These are phyloP conservation scores for Microdochium paspali DNA, from an alignment of 2,329 filamentous ascomycete genomes.

Conservation along the genomic window DNA sequence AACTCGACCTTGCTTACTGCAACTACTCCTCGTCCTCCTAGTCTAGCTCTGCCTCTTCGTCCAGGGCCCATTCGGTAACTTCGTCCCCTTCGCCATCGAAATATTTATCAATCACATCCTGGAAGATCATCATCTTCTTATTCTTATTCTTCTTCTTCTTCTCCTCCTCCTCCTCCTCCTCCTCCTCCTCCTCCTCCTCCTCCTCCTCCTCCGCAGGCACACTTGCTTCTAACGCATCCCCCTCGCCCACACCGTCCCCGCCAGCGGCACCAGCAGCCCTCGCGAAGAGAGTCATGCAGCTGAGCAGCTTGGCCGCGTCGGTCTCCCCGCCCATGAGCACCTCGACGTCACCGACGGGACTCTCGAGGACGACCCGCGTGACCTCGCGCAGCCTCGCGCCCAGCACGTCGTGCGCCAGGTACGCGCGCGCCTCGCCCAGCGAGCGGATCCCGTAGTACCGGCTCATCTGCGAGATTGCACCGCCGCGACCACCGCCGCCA, in stretches of 20 bases:
- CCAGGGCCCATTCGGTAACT: too few relatives aligned
- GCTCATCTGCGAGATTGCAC: background rate
- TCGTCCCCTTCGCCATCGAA: too few relatives aligned
- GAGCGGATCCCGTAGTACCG: background rate
- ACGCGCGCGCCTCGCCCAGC: background rate
- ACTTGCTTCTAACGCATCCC: conserved; percentile 2
- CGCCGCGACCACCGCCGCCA: background rate
- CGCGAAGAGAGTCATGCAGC: conserved; percentile 1
- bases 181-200: conserved; percentile 10
- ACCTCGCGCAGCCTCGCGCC: conserved; percentile 1
- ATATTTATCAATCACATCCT: too few relatives aligned
- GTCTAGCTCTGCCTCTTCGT: too few relatives aligned
- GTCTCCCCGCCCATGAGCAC: background rate
- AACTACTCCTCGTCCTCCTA: too few relatives aligned
- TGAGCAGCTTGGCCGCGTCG: conserved; percentile 1
- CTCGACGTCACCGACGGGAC: background rate
- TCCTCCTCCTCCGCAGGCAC: conserved; percentile 6
- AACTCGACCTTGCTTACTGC: background rate
- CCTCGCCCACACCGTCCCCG: conserved; percentile 1
- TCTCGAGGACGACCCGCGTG: background rate
- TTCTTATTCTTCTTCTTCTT: background rate
- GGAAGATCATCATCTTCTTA: background rate
- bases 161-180: conserved; percentile 4
- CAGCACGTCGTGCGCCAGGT: background rate
- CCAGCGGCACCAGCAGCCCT: conserved; percentile 1